phyloP scores from a whole-genome alignment of 768 basidiomycete species.

The Boletales sp. region DNA sequence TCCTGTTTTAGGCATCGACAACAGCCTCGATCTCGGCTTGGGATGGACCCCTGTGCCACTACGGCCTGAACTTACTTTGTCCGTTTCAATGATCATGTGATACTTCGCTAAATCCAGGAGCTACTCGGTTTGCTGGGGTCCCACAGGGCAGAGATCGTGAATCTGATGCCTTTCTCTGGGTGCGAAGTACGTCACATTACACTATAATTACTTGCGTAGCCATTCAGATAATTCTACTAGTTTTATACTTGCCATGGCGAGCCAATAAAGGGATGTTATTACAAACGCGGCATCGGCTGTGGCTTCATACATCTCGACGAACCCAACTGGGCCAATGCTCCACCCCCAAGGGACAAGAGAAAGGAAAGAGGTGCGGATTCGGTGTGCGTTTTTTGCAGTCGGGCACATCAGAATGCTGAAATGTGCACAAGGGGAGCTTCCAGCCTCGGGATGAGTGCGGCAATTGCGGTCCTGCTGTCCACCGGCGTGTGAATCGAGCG shows the following conservation, averaged over 20 bases:
- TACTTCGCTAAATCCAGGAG: too few species aligned
- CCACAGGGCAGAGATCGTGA: background rate
- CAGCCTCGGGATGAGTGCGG: slow-evolving; percentile 4
- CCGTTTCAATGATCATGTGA: background rate
- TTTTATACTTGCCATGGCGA: slow-evolving; percentile 30
- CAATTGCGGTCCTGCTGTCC: background rate
- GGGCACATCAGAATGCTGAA: background rate
- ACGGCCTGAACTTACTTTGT: too few species aligned
- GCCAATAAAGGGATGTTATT: slow-evolving; percentile 26
- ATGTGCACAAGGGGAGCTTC: slow-evolving; percentile 3
- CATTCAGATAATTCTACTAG: slow-evolving; percentile 11
- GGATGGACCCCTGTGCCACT: slow-evolving; percentile 4
- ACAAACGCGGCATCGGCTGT: slow-evolving; percentile 18
- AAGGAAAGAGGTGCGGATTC: slow-evolving; percentile 2
- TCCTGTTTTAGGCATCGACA: slow-evolving; percentile 22
- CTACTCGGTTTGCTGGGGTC: too few species aligned
- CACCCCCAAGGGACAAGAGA: slow-evolving; percentile 8
- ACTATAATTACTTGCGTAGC: slow-evolving; percentile 1
- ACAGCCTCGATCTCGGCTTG: slow-evolving; percentile 22
- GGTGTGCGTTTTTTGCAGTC: slow-evolving; percentile 9
- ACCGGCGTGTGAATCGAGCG: background rate
- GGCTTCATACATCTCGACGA: slow-evolving; percentile 29
- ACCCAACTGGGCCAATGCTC: slow-evolving; percentile 19
- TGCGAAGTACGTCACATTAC: slow-evolving; percentile 21
- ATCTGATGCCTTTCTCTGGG: slow-evolving; percentile 21